phyloP scores from a whole-genome alignment of 1,284 basidiomycete genomes.

The Paramarasmius palmivorus region DNA sequence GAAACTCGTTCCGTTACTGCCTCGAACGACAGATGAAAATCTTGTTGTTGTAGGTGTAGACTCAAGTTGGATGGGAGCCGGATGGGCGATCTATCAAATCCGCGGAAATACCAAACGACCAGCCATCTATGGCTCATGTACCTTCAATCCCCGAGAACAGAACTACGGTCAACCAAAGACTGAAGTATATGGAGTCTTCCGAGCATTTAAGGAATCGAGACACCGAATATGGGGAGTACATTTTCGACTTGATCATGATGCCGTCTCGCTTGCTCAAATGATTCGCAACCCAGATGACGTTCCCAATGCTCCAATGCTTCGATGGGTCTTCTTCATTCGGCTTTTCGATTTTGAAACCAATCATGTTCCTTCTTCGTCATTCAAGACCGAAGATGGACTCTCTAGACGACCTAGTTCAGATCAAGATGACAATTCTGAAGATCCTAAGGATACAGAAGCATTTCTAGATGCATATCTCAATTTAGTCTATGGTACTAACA shows the following conservation, averaged over 20 bases:
- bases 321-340: conserved; percentile 32
- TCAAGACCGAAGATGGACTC: too few species aligned
- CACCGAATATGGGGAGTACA: conserved; percentile 30
- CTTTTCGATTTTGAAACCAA: conserved; percentile 34
- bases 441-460: conserved; percentile 19
- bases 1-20: neutral
- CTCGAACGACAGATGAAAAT: conserved; percentile 21
- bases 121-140: conserved; percentile 31
- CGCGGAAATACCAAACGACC: conserved; percentile 21
- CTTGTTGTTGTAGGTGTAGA: conserved; percentile 33
- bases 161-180: conserved; percentile 38
- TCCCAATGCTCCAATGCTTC: conserved; percentile 32
- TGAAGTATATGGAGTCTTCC: conserved; percentile 35
- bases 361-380: too few species aligned
- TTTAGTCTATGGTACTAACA: neutral
- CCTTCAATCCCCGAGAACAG: conserved; percentile 30
- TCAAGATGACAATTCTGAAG: conserved; percentile 16
- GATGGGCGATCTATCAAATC: conserved; percentile 33
- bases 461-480: conserved; percentile 14
- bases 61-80: conserved; percentile 28
- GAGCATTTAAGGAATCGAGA: conserved; percentile 30
- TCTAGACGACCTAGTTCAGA: conserved; percentile 18
- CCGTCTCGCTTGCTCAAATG: conserved; percentile 35
- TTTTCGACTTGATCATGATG: conserved; percentile 35
- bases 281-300: conserved; percentile 32